Conservation (phyloP, 2,329 filamentous ascomycete species). For the Monilinia fructigena region DNA sequence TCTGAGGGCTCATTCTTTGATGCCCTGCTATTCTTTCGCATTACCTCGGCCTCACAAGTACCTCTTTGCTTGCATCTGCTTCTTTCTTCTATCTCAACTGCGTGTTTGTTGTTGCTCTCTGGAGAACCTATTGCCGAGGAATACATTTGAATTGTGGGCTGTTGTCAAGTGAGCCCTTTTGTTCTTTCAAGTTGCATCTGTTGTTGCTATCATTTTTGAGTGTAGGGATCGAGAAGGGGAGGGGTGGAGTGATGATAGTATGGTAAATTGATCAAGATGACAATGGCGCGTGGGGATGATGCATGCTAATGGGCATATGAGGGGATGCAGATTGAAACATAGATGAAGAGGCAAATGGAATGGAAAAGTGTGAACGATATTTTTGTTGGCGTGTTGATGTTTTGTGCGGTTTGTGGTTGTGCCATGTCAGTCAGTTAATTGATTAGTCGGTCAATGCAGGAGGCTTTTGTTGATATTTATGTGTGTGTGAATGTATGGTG, state of each 20-base stretch:
- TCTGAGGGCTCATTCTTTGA: neutral
- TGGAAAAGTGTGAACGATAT: neutral
- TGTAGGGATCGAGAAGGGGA: neutral
- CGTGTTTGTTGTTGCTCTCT: conserved; percentile 8
- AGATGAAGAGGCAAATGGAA: neutral
- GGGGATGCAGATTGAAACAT: too few relatives aligned
- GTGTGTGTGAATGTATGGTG: neutral
- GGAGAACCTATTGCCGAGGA: neutral
- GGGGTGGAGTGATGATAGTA: neutral
- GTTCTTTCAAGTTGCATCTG: neutral
- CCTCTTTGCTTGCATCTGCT: conserved; percentile 18
- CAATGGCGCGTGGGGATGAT: conserved; percentile 7
- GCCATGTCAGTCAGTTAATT: conserved; percentile 16
- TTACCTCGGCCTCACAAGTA: neutral
- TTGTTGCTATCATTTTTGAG: conserved; percentile 3
- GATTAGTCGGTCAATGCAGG: conserved; percentile 24
- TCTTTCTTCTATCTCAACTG: conserved; percentile 20
- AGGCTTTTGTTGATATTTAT: conserved; percentile 20
- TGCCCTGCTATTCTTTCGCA: neutral
- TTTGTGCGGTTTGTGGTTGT: neutral
- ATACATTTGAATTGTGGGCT: conserved; percentile 18
- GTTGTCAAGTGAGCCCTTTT: neutral
- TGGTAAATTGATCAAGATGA: conserved; percentile 10
- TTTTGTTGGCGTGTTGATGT: neutral
- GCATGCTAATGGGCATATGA: neutral